These are phyloP conservation scores for Cymbidium sinense DNA, from an alignment of 106 monocot species.

Conservation along the genomic window DNA sequence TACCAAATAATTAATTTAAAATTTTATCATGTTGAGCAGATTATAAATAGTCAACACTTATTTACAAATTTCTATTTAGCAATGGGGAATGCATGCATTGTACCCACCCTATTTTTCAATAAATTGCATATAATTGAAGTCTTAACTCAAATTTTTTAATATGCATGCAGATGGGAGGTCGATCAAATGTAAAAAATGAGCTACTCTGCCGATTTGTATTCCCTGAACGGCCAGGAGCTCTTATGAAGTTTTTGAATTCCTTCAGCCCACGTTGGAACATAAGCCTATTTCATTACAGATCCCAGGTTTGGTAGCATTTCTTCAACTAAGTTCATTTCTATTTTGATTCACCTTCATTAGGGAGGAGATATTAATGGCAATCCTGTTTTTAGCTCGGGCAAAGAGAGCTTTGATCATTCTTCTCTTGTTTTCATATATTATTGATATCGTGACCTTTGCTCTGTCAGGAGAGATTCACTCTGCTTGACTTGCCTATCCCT, in stretches of 20 bases:
- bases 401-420: neutral
- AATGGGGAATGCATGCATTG: no score
- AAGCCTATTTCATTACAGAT: slow-evolving; percentile 87
- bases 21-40: no score
- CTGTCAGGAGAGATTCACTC: neutral
- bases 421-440: neutral
- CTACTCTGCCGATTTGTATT: slow-evolving; percentile 78
- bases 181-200: slow-evolving; percentile 77
- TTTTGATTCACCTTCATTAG: neutral
- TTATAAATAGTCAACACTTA: no score
- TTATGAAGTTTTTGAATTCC: slow-evolving; percentile 84
- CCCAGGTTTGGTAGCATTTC: slow-evolving; percentile 50
- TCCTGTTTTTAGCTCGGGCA: neutral
- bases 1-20: no score
- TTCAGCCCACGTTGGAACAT: slow-evolving; percentile 97
- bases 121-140: neutral
- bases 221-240: slow-evolving; percentile 81
- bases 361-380: neutral
- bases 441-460: neutral
- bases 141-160: neutral
- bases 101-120: no score
- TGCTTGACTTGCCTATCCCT: neutral
- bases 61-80: no score
- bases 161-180: slow-evolving; percentile 70
- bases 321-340: neutral